A percentile compares a stretch with the other conserved stretches of the same genome.
phyloP scores from a whole-genome alignment of 352 stramenopile species.

The Pythium apleroticum region DNA sequence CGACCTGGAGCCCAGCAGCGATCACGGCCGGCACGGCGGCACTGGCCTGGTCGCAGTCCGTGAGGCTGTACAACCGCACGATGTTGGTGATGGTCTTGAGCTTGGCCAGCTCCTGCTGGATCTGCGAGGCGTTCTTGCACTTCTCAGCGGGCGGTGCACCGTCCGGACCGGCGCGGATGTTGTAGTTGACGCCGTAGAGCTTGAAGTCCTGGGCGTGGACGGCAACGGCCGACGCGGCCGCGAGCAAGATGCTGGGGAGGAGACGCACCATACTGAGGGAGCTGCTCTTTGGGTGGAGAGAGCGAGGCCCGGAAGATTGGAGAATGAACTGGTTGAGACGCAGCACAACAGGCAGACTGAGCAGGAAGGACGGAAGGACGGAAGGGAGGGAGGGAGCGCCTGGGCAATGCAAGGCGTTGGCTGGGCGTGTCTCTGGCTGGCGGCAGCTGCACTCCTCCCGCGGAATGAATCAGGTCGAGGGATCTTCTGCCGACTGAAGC shows the following conservation, averaged over 20 bases:
- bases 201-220: conserved; percentile 37
- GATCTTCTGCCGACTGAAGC: background rate
- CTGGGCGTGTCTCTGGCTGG: background rate
- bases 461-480: background rate
- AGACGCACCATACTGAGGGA: conserved; percentile 12
- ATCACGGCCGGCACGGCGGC: conserved; percentile 42
- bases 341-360: background rate
- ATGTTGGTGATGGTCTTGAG: conserved; percentile 49
- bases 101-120: conserved; percentile 45
- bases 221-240: conserved; percentile 20
- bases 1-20: conserved; percentile 43
- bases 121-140: conserved; percentile 53
- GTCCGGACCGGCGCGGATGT: conserved; percentile 59
- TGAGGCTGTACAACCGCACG: conserved; percentile 54
- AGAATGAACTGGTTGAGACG: background rate
- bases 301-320: background rate
- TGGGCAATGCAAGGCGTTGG: background rate
- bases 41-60: conserved; percentile 48
- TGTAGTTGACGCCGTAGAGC: conserved; percentile 70
- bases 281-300: background rate
- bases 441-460: background rate
- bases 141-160: conserved; percentile 44
- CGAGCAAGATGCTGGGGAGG: conserved; percentile 24
- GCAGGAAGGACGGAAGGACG: background rate
- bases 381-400: background rate